Evolutionary conservation across 345 rosid species (phyloP), one percentile per base, ranked within the genome.

Genomic region (Eutrema japonicum): DNA sequence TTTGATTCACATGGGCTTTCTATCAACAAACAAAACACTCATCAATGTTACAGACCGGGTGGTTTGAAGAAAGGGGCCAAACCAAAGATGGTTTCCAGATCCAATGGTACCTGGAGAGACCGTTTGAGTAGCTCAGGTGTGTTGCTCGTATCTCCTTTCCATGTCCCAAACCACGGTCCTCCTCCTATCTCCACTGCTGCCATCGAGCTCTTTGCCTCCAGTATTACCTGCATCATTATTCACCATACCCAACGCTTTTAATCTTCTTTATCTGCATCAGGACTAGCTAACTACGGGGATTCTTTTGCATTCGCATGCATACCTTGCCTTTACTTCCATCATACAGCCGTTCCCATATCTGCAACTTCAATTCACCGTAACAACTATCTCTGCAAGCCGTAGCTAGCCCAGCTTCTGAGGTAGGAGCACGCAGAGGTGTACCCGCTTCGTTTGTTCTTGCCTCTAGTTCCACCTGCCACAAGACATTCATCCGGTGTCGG

Each of bases 121-220:
- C 71, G 81, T 55, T 78, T 84, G 48, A 91, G 80, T 42, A 87
- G 54, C 77, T 88, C 91, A 0, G 96, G 98, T 3, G 87, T 59
- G 18, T 79, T 41, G 22, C 51, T 50, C 0, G 98, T 86, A 41
- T 81, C 73, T 41, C 97, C 93, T 79, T 87, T 88, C 98, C 98
- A 94, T 27, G 89, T 74, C 61, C 73, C 86, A 81, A 94, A 94
- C 98, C 97, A 94, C 1, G 97, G 98, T 18, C 98, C 98, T 79
- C 98, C 98, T 72, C 98, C 97, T 7, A 91, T 80, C 80, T 94
- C 98, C 38, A 94, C 77, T 0, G 96, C 97, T 6, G 96, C 96
- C 96, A 88, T 86, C 57, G 85, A 78, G 75, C 97, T 94, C 63
- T 83, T 89, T 37, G 84, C 85, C 8, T 94, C 92, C 81, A 94